Base-by-base conservation (phyloP, 495 filamentous ascomycete species). In the Elasticomyces elasticus region DNA sequence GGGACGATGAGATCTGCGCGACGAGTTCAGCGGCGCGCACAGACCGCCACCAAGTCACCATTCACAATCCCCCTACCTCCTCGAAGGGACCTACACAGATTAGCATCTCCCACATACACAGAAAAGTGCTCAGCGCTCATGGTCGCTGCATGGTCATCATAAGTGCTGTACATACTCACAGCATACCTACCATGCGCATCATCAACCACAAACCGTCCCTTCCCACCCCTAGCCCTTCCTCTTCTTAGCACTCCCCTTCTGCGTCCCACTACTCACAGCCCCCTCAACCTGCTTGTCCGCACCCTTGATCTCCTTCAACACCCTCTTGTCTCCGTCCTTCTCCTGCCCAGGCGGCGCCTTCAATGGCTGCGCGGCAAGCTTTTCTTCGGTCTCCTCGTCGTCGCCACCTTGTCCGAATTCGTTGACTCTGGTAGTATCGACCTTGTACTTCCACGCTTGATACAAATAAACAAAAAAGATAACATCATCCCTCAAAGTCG, bases 381-480 rank as follows among this genome's bases (percentile, higher is more conserved):
- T 74, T 55, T 79, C 81, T 45, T 79, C 76, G 25, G 79, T 74
- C 40, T 82, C 86, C 44, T 92, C 88, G 17, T 88, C 91, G 45
- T 84, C 84, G 13, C 94, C 92, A 35, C 92, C 94, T 71, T 98
- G 92, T 12, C 92, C 92, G 62, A 97, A 98, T 68, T 98, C 92
- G 68, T 98, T 98, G 67, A 98, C 85, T 38, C 92, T 77, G 15
- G 81, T 86, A 66, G 87, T 91, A 68, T 98, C 92, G 54, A 94
- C 77, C 72, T 85, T 90, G 73, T 98, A 98, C 58, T 83, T 83
- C 76, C 80, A 98, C 54, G 83, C 78, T 69, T 98, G 92, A 70
- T 98, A 98, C n/a, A 98, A 60, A 68, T 95, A 97, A 49, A 98
- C 77, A 67, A 98, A 98, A 77, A 97, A 98, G 64, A 98, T 96